Evolutionary conservation across 345 rosid genomes (phyloP).

Genomic region (Kandelia obovata): DNA sequence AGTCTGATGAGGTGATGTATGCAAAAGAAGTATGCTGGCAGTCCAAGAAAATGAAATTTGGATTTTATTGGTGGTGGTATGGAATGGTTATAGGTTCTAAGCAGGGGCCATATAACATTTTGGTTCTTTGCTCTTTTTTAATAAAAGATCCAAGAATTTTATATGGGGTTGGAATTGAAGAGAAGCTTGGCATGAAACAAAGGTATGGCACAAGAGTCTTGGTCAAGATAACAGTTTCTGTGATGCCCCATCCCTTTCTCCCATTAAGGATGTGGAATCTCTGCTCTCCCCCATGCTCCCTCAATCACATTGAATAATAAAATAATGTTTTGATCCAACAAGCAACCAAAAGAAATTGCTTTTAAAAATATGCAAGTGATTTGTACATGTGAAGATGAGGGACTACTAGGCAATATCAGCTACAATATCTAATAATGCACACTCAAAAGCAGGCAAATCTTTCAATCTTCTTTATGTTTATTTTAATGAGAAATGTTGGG

Average conservation of each 20-base stretch:
- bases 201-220: constrained; percentile 23
- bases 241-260: constrained; percentile 62
- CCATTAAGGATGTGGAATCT: constrained; percentile 59
- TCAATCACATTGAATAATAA: constrained; percentile 31
- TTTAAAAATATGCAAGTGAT: constrained; percentile 7
- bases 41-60: constrained; percentile 26
- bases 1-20: constrained; percentile 48
- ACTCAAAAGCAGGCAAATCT: constrained; percentile 37
- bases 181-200: constrained; percentile 20
- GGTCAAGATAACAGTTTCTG: constrained; percentile 44
- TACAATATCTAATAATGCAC: constrained; percentile 36
- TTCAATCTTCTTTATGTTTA: background rate
- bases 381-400: background rate
- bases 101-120: background rate
- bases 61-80: constrained; percentile 22
- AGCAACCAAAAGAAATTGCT: constrained; percentile 14
- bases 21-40: constrained; percentile 39
- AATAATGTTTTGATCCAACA: constrained; percentile 15
- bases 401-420: constrained; percentile 22
- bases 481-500: constrained; percentile 8
- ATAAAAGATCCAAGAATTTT: constrained; percentile 13
- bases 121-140: constrained; percentile 11
- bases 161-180: constrained; percentile 19
- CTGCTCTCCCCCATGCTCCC: constrained; percentile 71
- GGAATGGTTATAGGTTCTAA: background rate